Evolutionary conservation across 2,329 filamentous ascomycete genomes (phyloP), one percentile per base, ranked within the genome.

Genomic region (Fusarium sp.): DNA sequence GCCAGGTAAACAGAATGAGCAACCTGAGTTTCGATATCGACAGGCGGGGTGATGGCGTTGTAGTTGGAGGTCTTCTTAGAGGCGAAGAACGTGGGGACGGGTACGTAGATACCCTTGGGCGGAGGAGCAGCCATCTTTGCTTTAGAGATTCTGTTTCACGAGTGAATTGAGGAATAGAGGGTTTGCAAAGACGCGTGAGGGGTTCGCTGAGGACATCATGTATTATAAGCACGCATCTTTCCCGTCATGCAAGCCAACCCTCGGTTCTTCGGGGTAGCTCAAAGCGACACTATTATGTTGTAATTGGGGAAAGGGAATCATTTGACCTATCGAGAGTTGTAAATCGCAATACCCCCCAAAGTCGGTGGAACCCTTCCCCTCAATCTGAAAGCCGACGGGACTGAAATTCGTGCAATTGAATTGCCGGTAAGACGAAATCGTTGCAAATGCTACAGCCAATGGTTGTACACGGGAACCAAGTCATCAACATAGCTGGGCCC

Each of bases 71-170:
- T 73, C 47, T 74, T 81, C 71, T 78, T 84, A 31, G 72, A 58
- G 39, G 69, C 84, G 81, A 90, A 91, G 82, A 91, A 91, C 50
- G 89, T 91, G 7, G 89, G 89, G 43, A 89, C 84, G 43, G 87
- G 87, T 61, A 89, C 87, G 73, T 86, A 88, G 71, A 89, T 84
- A 67, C 87, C 87, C 44, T 84, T 82, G 28, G 86, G 85, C 40
- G 86, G 86, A 63, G 78, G 57, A 44, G 73, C 45, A 34, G 73
- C 61, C 76, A 79, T 65, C 17, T 47, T 53, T 55, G n/a, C 13
- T 40, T 24, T n/a, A 22, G 40, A 11, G 11, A 15, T 28, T 46
- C 3, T 28, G 28, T 21, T 21, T 31, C 15, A 40, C n/a, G 43
- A 5, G 13, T 11, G 11, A 45, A n/a, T n/a, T 38, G 34, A 60